These are phyloP conservation scores for Pistacia integerrima DNA, from an alignment of 345 rosid species.

Conservation along the genomic window DNA sequence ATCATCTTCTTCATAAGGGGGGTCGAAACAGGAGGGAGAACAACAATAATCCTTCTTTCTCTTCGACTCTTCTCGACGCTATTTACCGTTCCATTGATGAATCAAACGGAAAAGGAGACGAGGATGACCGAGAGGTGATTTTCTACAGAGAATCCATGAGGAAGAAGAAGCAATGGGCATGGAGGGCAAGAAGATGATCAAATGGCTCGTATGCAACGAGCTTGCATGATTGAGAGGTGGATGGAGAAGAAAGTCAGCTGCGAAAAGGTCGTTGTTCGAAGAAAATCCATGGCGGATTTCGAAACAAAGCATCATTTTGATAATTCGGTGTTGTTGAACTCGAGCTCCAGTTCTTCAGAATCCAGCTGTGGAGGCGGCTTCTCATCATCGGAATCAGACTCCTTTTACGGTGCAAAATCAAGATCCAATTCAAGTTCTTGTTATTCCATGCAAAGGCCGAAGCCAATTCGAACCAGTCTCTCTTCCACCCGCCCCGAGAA, in stretches of 20 bases:
- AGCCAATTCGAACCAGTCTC: conserved; percentile 54
- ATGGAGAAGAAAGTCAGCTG: conserved; percentile 43
- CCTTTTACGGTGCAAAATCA: conserved; percentile 35
- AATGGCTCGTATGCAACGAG: conserved; percentile 19
- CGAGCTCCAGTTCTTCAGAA: conserved; percentile 73
- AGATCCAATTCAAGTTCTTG: conserved; percentile 21
- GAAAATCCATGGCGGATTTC: conserved; percentile 54
- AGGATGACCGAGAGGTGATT: conserved; percentile 24
- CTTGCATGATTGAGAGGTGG: conserved; percentile 52
- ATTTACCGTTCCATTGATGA: conserved; percentile 85
- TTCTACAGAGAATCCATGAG: conserved; percentile 29
- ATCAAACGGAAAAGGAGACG: conserved; percentile 27
- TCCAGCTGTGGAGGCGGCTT: conserved; percentile 64
- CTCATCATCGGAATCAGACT: conserved; percentile 86
- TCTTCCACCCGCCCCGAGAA: conserved; percentile 23
- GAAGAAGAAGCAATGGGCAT: conserved; percentile 24
- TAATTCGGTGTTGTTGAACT: conserved; percentile 44
- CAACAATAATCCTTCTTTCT: conserved; percentile 66
- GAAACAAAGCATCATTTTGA: conserved; percentile 23
- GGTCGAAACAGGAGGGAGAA: conserved; percentile 33
- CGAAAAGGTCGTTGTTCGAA: conserved; percentile 31
- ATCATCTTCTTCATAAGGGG: conserved; percentile 10
- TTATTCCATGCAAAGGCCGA: conserved; percentile 42
- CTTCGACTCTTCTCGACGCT: conserved; percentile 76
- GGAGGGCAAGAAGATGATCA: conserved; percentile 12